Evolutionary conservation across 2,329 filamentous ascomycete genomes (phyloP), one percentile per base, ranked within the genome.

Genomic region (Claviceps digitariae): DNA sequence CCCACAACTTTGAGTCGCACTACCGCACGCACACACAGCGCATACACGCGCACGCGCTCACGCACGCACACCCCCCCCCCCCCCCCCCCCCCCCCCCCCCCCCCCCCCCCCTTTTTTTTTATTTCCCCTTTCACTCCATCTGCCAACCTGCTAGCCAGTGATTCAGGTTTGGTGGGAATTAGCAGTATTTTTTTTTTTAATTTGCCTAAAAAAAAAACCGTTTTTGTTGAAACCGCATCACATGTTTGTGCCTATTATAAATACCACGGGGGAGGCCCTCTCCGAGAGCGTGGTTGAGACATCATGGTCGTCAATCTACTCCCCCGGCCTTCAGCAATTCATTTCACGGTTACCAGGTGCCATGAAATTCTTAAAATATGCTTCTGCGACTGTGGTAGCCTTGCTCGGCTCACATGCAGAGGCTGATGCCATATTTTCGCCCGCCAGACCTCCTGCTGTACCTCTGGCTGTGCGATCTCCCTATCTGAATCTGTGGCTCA

Each of bases 381-480:
- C 58, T 40, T 54, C 57, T 52, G 55, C 56, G 41, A 55, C 61
- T 17, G 34, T 56, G 17, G 43, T 61, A 10, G 57, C 59, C 49
- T 17, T 57, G 20, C 44, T 60, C 25, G 57, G 59, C n/a, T 49
- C 31, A 17, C 51, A 52, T 29, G 49, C 47, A 21, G 56, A 53
- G 17, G 61, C 58, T 8, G 56, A 54, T 17, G 84, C 82, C 10
- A 79, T 73, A 1, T 87, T 86, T 62, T 73, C 69, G 38, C 84
- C 84, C 36, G 76, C 79, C 38, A 74, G 82, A 7, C 83, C 84
- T 44, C 84, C 84, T 17, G 76, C 84, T 1, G 73, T 86, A 29
- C 86, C 87, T 13, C 67, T 91, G 36, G 85, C 85, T 45, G 86
- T 90, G 46, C 82, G 80, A 57, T 84, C 82, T 10, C 87, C 87